Percentiles rank a stretch among this genome's conserved stretches.
phyloP scores from a whole-genome alignment of 176 grass and related monocot species.

The Eremochloa ophiuroides region DNA sequence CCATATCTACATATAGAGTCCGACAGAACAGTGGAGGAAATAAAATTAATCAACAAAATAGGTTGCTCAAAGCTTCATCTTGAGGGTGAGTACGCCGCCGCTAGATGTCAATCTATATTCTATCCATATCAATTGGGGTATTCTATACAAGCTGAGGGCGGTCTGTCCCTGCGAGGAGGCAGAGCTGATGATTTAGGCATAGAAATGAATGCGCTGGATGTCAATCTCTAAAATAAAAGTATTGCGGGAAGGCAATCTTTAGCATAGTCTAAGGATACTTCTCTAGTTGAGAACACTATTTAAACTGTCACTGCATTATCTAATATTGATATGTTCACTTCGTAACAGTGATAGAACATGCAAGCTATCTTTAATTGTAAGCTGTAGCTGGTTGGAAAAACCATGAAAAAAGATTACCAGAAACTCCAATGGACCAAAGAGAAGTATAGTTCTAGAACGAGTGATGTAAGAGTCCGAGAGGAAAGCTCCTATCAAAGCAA shows the following conservation, averaged over 20 bases:
- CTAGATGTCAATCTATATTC: not conserved
- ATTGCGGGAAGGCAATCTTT: not conserved
- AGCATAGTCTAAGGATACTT: not conserved
- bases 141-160: not conserved
- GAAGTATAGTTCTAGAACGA: slow-evolving; percentile 49
- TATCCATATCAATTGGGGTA: not conserved
- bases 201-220: not conserved
- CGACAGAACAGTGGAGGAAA: not conserved
- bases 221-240: not conserved
- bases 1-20: not conserved
- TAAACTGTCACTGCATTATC: not conserved
- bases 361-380: not conserved
- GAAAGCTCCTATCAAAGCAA: slow-evolving; percentile 57
- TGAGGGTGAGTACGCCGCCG: not conserved
- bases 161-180: not conserved
- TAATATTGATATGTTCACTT: not conserved
- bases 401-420: slow-evolving; percentile 41
- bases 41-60: not conserved
- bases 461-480: slow-evolving; percentile 63
- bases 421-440: slow-evolving; percentile 60
- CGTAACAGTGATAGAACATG: not conserved
- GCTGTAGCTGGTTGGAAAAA: not conserved
- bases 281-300: not conserved
- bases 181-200: not conserved
- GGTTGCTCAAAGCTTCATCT: not conserved